phyloP scores from a whole-genome alignment of 2,329 filamentous ascomycete species.

The Trichoderma atroviride region DNA sequence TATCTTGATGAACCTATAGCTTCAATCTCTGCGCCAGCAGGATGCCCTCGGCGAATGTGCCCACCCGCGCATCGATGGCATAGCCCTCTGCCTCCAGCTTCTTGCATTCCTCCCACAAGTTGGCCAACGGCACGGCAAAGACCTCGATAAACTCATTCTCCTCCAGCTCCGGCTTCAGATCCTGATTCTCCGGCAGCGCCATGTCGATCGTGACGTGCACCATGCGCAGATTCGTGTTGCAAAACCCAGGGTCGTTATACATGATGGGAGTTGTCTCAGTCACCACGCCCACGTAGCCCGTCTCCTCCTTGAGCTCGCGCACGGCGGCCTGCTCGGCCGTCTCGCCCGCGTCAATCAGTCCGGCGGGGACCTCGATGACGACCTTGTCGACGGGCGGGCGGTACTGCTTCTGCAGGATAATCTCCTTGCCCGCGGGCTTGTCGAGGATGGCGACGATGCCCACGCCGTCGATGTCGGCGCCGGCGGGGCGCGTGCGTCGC shows the following conservation, averaged over 20 bases:
- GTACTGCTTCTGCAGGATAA: constrained; percentile 69
- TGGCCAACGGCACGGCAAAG: constrained; percentile 66
- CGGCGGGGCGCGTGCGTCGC: constrained; percentile 66
- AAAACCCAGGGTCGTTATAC: constrained; percentile 68
- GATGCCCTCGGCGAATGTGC: constrained; percentile 76
- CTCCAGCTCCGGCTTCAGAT: constrained; percentile 70
- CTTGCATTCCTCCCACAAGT: constrained; percentile 68
- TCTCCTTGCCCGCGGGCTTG: constrained; percentile 54
- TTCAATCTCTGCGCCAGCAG: constrained; percentile 66
- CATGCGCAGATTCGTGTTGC: constrained; percentile 68
- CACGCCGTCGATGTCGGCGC: constrained; percentile 68
- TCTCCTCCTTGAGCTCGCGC: constrained; percentile 67
- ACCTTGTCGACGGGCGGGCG: constrained; percentile 63
- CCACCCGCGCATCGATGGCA: constrained; percentile 78
- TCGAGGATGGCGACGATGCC: constrained; percentile 72
- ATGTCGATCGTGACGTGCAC: constrained; percentile 76
- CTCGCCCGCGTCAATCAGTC: constrained; percentile 64
- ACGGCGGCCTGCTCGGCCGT: constrained; percentile 63
- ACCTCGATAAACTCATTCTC: constrained; percentile 83
- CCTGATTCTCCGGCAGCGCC: constrained; percentile 67
- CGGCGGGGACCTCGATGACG: constrained; percentile 66
- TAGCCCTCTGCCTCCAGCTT: constrained; percentile 70
- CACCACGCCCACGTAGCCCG: constrained; percentile 62
- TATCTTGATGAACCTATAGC: constrained; percentile 37
- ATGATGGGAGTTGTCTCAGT: constrained; percentile 65